phyloP scores from a whole-genome alignment of 2,329 filamentous ascomycete species.

The Acephala macrosclerotiorum region DNA sequence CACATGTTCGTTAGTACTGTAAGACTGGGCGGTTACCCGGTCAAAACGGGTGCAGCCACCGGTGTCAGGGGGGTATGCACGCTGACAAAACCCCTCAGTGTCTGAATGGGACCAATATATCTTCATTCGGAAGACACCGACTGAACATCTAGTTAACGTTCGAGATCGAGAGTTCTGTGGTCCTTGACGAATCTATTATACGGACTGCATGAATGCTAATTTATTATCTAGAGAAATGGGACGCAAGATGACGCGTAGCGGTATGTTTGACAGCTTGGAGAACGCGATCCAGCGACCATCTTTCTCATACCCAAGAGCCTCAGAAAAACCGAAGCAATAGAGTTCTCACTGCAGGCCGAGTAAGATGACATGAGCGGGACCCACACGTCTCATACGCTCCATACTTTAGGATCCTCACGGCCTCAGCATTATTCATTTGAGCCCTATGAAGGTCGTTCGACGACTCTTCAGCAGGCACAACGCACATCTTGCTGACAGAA shows the following conservation, averaged over 20 bases:
- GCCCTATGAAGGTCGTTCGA: neutral
- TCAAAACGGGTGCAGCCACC: too few species aligned
- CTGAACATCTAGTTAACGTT: neutral
- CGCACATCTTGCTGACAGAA: neutral
- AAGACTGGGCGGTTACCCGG: too few species aligned
- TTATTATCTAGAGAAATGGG: neutral
- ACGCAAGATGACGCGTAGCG: neutral
- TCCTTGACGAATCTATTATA: neutral
- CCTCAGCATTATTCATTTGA: neutral
- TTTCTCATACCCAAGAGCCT: neutral
- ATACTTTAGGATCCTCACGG: neutral
- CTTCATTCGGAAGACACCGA: neutral
- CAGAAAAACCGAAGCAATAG: neutral
- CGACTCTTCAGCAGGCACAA: neutral
- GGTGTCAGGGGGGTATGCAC: neutral
- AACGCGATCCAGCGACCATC: neutral
- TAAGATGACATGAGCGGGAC: neutral
- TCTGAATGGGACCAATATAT: neutral
- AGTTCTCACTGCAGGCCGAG: neutral
- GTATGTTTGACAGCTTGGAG: too few species aligned
- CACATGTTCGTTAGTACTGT: too few species aligned
- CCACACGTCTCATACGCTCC: neutral
- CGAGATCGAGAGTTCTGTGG: neutral
- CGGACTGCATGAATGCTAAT: neutral
- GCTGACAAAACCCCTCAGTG: neutral